Evolutionary conservation across 2,329 filamentous ascomycete species (phyloP).

Genomic region (Claviceps citrina): DNA sequence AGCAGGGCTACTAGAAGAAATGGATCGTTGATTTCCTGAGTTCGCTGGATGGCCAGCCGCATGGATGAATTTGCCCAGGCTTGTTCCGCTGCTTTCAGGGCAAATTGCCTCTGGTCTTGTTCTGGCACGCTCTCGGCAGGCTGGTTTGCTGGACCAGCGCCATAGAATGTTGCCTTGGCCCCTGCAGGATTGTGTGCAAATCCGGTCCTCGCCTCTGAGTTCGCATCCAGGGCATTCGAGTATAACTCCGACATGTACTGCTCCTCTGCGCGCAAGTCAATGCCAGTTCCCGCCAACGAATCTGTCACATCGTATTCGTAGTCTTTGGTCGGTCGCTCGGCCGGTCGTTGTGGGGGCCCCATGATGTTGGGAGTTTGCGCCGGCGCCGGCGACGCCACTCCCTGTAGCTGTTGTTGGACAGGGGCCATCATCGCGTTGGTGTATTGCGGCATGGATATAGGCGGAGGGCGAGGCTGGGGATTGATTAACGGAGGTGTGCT

Average conservation of each 20-base stretch:
- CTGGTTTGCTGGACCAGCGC: slow-evolving; percentile 51
- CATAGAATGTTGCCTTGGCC: slow-evolving; percentile 43
- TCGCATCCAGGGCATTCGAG: slow-evolving; percentile 31
- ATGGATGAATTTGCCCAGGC: slow-evolving; percentile 52
- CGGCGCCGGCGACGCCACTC: slow-evolving; percentile 12
- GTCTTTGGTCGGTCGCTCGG: slow-evolving; percentile 46
- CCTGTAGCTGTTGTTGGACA: slow-evolving; percentile 11
- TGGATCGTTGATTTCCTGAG: slow-evolving; percentile 57
- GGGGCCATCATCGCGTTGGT: slow-evolving; percentile 17
- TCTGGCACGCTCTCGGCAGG: slow-evolving; percentile 30
- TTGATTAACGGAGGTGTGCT: slow-evolving; percentile 17
- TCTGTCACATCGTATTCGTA: slow-evolving; percentile 64
- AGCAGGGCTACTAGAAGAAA: slow-evolving; percentile 52
- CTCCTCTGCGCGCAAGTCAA: slow-evolving; percentile 77
- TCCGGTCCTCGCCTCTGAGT: slow-evolving; percentile 33
- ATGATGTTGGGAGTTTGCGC: slow-evolving; percentile 23
- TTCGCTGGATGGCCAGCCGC: slow-evolving; percentile 41
- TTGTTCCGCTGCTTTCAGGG: slow-evolving; percentile 48
- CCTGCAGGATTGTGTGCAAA: slow-evolving; percentile 37
- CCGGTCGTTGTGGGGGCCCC: slow-evolving; percentile 45
- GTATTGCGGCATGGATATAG: slow-evolving; percentile 13
- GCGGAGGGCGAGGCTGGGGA: slow-evolving; percentile 16
- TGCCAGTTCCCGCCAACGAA: slow-evolving; percentile 68
- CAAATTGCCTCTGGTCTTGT: slow-evolving; percentile 45
- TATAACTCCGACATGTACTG: slow-evolving; percentile 60